Conservation (phyloP, 805 yeast species). For the Wickerhamiella parazyma region DNA sequence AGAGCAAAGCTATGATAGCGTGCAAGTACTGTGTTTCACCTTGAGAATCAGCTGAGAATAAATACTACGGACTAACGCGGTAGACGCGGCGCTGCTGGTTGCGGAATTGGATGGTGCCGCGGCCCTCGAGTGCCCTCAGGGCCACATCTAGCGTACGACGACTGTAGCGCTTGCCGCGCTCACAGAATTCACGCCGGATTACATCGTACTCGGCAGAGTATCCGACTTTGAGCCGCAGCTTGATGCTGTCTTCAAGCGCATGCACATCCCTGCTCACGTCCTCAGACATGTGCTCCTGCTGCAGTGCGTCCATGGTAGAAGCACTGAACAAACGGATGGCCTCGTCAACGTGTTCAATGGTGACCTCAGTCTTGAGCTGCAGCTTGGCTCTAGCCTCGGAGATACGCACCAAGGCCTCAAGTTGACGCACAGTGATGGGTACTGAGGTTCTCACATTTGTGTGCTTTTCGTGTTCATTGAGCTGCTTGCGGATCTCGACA, state of each 20-base stretch:
- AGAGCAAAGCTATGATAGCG: too few relatives aligned
- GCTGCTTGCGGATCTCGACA: conserved; percentile 73
- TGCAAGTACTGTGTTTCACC: too few relatives aligned
- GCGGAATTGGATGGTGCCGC: conserved; percentile 76
- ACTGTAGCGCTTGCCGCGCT: conserved; percentile 29
- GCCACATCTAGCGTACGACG: conserved; percentile 59
- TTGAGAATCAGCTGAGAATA: background rate
- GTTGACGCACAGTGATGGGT: conserved; percentile 94
- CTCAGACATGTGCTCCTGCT: conserved; percentile 36
- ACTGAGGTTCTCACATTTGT: conserved; percentile 85
- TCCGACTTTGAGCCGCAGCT: conserved; percentile 87
- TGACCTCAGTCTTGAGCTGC: conserved; percentile 68
- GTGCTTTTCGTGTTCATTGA: conserved; percentile 66
- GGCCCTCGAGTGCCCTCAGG: conserved; percentile 50
- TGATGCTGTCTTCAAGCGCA: conserved; percentile 68
- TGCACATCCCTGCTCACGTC: conserved; percentile 48
- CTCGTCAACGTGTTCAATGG: conserved; percentile 83
- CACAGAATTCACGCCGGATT: conserved; percentile 58
- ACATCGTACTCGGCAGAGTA: conserved; percentile 88
- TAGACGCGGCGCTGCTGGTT: conserved; percentile 74
- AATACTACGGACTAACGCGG: conserved; percentile 48
- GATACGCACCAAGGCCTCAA: conserved; percentile 93
- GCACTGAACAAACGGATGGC: conserved; percentile 91
- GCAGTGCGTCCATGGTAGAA: conserved; percentile 93
- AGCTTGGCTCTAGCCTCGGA: conserved; percentile 88